These are phyloP conservation scores for Wickerhamiella azymoides DNA, from an alignment of 805 yeast species.

Conservation along the genomic window DNA sequence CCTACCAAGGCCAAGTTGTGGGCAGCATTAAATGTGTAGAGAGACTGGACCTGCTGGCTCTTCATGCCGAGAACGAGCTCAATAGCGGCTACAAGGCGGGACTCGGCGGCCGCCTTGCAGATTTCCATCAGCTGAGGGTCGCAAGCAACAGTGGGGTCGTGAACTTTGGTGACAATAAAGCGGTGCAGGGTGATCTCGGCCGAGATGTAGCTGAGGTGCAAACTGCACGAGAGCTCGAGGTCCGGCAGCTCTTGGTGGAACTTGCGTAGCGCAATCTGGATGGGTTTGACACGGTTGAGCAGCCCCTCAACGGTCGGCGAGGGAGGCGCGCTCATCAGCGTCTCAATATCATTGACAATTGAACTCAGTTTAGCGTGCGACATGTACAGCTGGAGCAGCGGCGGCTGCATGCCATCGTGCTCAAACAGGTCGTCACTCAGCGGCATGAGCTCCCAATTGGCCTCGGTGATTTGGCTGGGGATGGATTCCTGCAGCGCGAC, in stretches of 20 bases:
- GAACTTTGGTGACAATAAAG: conserved; percentile 22
- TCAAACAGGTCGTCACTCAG: conserved; percentile 20
- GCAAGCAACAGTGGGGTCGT: conserved; percentile 26
- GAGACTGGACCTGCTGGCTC: conserved; percentile 72
- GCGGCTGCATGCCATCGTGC: conserved; percentile 26
- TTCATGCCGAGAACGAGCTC: conserved; percentile 63
- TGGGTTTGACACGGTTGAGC: conserved; percentile 53
- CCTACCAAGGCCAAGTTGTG: conserved; percentile 73
- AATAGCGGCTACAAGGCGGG: conserved; percentile 67
- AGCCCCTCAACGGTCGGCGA: conserved; percentile 35
- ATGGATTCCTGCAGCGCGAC: conserved; percentile 64
- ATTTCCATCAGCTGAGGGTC: conserved; percentile 46
- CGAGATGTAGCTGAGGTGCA: conserved; percentile 71
- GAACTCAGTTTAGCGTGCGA: conserved; percentile 24
- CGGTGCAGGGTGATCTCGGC: conserved; percentile 81
- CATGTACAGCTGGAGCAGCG: conserved; percentile 33
- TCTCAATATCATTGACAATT: conserved; percentile 30
- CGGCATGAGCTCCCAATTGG: conserved; percentile 59
- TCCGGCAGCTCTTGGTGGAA: conserved; percentile 23
- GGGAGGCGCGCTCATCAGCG: conserved; percentile 8
- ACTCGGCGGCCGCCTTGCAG: conserved; percentile 74
- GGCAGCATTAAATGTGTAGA: conserved; percentile 79
- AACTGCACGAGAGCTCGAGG: neutral
- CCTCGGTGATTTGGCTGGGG: conserved; percentile 62
- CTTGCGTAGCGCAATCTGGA: conserved; percentile 24